A percentile compares a stretch with the other conserved stretches of the same genome.
phyloP scores from a whole-genome alignment of 2,329 filamentous ascomycete species.

The Clarireedia sp. region DNA sequence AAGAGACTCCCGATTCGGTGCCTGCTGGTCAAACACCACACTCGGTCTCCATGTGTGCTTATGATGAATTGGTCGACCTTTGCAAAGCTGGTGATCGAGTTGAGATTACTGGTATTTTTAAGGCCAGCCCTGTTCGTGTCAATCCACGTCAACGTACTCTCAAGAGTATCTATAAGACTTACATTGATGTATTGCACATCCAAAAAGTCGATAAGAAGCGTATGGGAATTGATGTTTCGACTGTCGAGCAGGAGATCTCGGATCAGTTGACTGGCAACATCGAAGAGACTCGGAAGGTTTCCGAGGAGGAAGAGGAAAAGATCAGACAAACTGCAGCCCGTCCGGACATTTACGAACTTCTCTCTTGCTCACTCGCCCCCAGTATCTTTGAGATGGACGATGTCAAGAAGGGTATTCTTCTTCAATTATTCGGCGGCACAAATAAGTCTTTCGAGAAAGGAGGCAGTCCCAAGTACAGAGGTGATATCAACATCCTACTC shows the following conservation, averaged over 20 bases:
- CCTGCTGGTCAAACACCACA: slow-evolving; percentile 96
- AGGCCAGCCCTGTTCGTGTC: slow-evolving; percentile 84
- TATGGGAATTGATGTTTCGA: slow-evolving; percentile 83
- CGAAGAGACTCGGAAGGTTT: slow-evolving; percentile 77
- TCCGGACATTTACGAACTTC: slow-evolving; percentile 84
- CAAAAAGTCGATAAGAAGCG: slow-evolving; percentile 95
- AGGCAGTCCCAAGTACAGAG: slow-evolving; percentile 88
- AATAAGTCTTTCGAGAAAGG: slow-evolving; percentile 98
- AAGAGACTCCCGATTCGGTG: slow-evolving; percentile 92
- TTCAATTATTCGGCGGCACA: slow-evolving; percentile 93
- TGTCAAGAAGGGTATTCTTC: slow-evolving; percentile 94
- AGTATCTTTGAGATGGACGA: slow-evolving; percentile 98
- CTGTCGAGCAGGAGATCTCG: slow-evolving; percentile 70
- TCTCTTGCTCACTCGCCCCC: slow-evolving; percentile 83
- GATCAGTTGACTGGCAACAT: slow-evolving; percentile 55
- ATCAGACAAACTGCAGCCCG: slow-evolving; percentile 75
- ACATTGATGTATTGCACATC: slow-evolving; percentile 89
- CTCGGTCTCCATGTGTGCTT: slow-evolving; percentile 90
- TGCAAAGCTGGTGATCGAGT: slow-evolving; percentile 97
- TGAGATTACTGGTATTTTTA: slow-evolving; percentile 93
- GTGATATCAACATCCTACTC: slow-evolving; percentile 93
- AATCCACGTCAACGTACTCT: slow-evolving; percentile 88
- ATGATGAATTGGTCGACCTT: slow-evolving; percentile 93
- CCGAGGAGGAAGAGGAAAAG: slow-evolving; percentile 78
- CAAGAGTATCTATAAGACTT: slow-evolving; percentile 97